phyloP scores from a whole-genome alignment of 108 stramenopile species.

The Cyclostephanos tholiformis region DNA sequence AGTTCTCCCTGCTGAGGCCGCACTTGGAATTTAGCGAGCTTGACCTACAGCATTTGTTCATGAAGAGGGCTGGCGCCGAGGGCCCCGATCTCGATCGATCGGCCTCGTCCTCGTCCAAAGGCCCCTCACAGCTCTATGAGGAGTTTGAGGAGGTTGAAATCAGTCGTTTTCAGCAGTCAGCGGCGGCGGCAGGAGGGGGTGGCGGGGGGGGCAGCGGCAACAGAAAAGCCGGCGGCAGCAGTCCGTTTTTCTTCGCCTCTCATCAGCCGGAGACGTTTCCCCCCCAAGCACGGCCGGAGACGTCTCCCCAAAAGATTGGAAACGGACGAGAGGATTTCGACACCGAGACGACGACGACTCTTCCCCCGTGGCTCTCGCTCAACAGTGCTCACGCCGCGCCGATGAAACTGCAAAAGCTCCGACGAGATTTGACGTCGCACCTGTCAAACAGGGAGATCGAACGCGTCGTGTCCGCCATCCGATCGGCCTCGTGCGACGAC shows the following conservation, averaged over 20 bases:
- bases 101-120: not conserved
- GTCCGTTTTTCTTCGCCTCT: conserved; percentile 38
- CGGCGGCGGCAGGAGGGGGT: no score
- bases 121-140: conserved; percentile 31
- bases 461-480: conserved; percentile 59
- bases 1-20: conserved; percentile 40
- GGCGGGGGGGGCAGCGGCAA: no score
- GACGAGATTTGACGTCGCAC: conserved; percentile 31
- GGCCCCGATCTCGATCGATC: not conserved
- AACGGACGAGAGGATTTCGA: not conserved
- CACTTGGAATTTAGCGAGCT: conserved; percentile 46
- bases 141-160: conserved; percentile 49
- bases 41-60: conserved; percentile 36
- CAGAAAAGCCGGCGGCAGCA: not conserved
- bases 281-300: not conserved
- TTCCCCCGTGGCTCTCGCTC: conserved; percentile 42
- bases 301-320: not conserved
- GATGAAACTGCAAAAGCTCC: conserved; percentile 25
- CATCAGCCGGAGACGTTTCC: not conserved
- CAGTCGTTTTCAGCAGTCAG: conserved; percentile 14
- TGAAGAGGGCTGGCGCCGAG: not conserved
- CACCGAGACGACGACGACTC: not conserved
- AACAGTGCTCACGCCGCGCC: conserved; percentile 21
- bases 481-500: conserved; percentile 57
- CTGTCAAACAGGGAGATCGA: conserved; percentile 37